phyloP scores from a whole-genome alignment of 2,329 filamentous ascomycete species.

The Trichoderma gracile region DNA sequence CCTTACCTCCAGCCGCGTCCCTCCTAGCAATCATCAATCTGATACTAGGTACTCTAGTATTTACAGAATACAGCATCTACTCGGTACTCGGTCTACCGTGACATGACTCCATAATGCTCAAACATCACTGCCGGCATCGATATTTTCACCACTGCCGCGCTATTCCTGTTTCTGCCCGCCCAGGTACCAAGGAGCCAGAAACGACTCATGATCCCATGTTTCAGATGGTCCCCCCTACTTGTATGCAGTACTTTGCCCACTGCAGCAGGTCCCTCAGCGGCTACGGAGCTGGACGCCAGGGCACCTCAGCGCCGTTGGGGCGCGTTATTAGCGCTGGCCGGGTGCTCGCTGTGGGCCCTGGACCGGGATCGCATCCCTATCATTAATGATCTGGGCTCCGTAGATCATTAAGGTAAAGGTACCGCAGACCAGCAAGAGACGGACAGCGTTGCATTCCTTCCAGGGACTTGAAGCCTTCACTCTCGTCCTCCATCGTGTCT shows the following conservation, averaged over 20 bases:
- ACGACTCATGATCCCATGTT: neutral
- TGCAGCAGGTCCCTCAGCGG: conserved; percentile 18
- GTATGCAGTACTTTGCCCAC: conserved; percentile 4
- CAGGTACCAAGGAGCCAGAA: neutral
- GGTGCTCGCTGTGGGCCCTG: conserved; percentile 18
- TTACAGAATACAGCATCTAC: too few relatives aligned
- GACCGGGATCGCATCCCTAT: conserved; percentile 21
- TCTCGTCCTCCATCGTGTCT: conserved; percentile 20
- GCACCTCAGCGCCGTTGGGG: conserved; percentile 9
- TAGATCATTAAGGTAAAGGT: neutral
- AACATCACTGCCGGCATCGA: too few relatives aligned
- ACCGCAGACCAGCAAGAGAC: neutral
- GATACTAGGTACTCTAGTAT: too few relatives aligned
- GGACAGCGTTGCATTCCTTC: too few relatives aligned
- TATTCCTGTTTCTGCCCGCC: neutral
- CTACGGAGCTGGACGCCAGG: conserved; percentile 3
- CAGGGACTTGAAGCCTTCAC: neutral
- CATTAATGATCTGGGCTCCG: conserved; percentile 15
- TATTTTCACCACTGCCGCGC: neutral
- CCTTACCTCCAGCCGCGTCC: too few relatives aligned
- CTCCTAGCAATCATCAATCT: too few relatives aligned
- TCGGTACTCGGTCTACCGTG: too few relatives aligned
- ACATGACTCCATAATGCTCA: too few relatives aligned
- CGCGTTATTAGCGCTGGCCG: conserved; percentile 19
- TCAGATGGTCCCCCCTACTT: conserved; percentile 18